Evolutionary conservation across 2,329 filamentous ascomycete species (phyloP), one percentile per base, ranked within the genome.

Genomic region (Thelonectria rubi): DNA sequence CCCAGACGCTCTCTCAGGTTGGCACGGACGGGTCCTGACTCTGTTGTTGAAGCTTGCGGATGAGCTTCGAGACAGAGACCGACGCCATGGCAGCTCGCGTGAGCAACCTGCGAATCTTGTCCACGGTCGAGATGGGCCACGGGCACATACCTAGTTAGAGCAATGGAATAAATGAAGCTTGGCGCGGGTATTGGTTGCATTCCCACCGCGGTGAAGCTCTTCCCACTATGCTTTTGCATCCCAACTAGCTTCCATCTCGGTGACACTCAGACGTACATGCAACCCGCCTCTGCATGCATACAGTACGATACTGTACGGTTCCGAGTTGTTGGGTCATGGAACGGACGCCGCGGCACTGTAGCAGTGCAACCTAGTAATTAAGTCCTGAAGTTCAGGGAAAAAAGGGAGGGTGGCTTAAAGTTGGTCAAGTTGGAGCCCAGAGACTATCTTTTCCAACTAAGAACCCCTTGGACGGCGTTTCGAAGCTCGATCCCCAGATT

Each of bases 171-270:
- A 57, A 65, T 64, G 58, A 60, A 58, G 39, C 18, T 59, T 56
- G 50, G 47, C 30, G 32, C 54, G 20, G 10, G 20, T 9, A 14
- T 48, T 52, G 6, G 34, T 47, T 42, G 30, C 24, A 50, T 55
- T 40, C 48, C 55, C 60, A 64, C 45, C 52, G 51, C 54, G 67
- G 65, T 68, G 67, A 69, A 58, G n/a, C 43, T 55, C 39, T 50
- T 61, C 50, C 42, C 43, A 26, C 17, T 21, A 26, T 21, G 18
- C 43, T 26, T 26, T 47, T 21, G 3, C 42, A 24, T 42, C 39
- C 15, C 17, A 42, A 24, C 42, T 39, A 32, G 40, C 46, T 57
- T 50, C n/a, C 17, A 21, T 47, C 30, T 43, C 40, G 46, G 46
- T 37, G 30, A 47, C 46, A 32, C 34, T 15, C 46, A 14, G 21